These are phyloP conservation scores for Halocafeteria seosinensis DNA, from an alignment of 108 stramenopile species.

Conservation along the genomic window DNA sequence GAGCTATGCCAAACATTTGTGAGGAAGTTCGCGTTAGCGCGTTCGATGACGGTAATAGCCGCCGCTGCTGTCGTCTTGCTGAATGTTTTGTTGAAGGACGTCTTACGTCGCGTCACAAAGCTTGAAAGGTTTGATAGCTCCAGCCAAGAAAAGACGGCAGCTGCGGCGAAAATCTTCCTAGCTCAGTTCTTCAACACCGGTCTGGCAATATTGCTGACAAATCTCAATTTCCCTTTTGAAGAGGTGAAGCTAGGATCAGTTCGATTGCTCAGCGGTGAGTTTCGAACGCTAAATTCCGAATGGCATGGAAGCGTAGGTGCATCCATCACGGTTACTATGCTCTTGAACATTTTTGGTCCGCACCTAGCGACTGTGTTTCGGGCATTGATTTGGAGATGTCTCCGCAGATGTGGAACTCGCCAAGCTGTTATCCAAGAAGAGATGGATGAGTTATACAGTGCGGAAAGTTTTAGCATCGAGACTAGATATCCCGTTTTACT, in stretches of 20 bases:
- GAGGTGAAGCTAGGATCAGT: neutral
- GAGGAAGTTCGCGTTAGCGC: neutral
- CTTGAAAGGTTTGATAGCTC: neutral
- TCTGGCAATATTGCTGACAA: neutral
- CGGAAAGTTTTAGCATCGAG: neutral
- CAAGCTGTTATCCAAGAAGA: neutral
- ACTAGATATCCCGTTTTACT: neutral
- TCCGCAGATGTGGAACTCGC: neutral
- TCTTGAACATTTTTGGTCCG: neutral
- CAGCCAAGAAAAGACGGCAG: neutral
- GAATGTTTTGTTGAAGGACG: neutral
- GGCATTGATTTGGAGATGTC: neutral
- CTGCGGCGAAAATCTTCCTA: neutral
- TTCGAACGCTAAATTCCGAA: neutral
- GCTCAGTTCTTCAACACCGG: neutral
- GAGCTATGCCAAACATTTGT: neutral
- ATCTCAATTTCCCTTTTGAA: neutral
- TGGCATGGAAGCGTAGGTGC: neutral
- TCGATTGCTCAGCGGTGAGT: neutral
- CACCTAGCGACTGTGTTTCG: neutral
- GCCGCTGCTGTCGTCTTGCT: neutral
- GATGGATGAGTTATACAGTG: neutral
- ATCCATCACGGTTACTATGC: neutral
- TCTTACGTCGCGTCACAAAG: neutral
- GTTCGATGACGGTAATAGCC: neutral